Evolutionary conservation across 106 monocot species (phyloP), one percentile per base, ranked within the genome.

Genomic region (Apostasia shenzhenica): DNA sequence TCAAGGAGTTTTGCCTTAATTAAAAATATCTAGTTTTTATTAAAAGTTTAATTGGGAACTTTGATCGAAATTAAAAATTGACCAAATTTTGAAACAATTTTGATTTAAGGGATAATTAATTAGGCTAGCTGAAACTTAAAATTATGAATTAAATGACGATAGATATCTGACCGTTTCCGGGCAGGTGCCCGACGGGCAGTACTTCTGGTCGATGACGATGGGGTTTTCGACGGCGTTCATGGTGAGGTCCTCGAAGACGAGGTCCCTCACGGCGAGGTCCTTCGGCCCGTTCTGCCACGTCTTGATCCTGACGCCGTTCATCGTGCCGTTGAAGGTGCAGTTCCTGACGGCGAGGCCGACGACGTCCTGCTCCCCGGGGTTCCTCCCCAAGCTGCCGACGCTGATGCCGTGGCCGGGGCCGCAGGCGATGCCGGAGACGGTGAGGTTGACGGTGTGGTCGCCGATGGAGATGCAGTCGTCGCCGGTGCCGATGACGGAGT

Each of bases 391-490:
- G 26, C 76, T 81, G 1, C 81, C 81, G 3, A 81, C 50, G 67
- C 81, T 81, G 63, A 84, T 80, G 6, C 84, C 84, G 4, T 84
- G 84, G 8, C 84, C 84, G 0, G 80, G 84, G 1, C 84, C 84
- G 51, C 84, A 84, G 48, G 40, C 14, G 6, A 84, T 76, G 0
- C 63, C 64, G 44, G 72, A 10, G 57, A 83, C 63, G 13, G 43
- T 59, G 39, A 83, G 5, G 55, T 70, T 59, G 6, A 53, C 4
- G 14, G 14, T 67, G 46, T 76, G 65, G 3, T 67, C 59, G 1
- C 80, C 80, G 41, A 84, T 53, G 38, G 76, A 84, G 76, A 84
- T 70, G 76, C 84, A 84, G 37, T 83, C 83, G 54, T 83, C 83
- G 0, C 84, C 84, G 5, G 84, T 84, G 38, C 73, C 70, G 49